A percentile compares a stretch with the other conserved stretches of the same genome.
Conservation (phyloP, 441 rosid species). For the Pelargonium myrrhifolium region DNA sequence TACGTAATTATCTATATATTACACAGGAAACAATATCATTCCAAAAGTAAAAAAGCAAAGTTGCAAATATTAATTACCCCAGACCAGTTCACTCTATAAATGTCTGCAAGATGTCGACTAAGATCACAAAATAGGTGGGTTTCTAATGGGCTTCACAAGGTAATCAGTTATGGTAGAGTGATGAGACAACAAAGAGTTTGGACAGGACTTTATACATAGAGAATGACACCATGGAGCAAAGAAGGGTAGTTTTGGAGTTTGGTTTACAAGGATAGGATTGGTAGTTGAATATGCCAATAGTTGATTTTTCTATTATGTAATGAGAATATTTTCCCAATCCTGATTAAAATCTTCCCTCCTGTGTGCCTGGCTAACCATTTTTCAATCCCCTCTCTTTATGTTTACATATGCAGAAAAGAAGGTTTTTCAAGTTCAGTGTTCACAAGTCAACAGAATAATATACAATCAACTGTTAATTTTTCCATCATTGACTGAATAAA, state of each 20-base stretch:
- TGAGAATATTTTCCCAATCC: neutral
- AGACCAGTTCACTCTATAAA: neutral
- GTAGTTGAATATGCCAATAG: neutral
- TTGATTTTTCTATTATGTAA: neutral
- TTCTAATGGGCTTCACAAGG: neutral
- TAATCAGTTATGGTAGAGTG: neutral
- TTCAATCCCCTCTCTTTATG: neutral
- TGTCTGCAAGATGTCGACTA: neutral
- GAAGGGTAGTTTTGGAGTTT: neutral
- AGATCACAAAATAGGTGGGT: neutral
- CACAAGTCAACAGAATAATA: neutral
- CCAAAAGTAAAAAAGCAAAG: too few relatives aligned
- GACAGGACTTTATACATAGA: neutral
- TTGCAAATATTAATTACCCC: too few relatives aligned
- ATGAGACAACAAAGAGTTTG: neutral
- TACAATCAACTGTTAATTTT: neutral
- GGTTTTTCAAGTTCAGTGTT: neutral
- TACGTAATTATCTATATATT: too few relatives aligned
- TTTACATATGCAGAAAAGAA: neutral
- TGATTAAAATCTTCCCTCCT: neutral
- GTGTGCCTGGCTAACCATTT: neutral
- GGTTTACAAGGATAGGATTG: neutral
- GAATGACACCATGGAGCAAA: neutral
- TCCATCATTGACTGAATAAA: slow-evolving; percentile 1
- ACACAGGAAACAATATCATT: too few relatives aligned